Evolutionary conservation across 352 stramenopile genomes (phyloP), one percentile per base, ranked within the genome.

Genomic region (Globisporangium camurandrum): DNA sequence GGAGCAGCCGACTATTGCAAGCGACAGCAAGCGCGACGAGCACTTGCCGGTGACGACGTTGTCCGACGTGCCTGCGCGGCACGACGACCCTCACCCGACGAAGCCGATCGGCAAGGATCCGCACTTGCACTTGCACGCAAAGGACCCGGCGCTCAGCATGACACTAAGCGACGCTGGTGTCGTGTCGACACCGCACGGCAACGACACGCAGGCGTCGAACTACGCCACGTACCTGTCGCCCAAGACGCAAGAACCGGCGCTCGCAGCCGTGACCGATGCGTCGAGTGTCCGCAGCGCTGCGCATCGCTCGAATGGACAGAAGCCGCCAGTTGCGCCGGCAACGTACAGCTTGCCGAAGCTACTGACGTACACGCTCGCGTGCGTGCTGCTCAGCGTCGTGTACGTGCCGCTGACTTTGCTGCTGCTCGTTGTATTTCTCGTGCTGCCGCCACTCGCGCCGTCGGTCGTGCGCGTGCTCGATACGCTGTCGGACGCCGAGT

Each of bases 401-500:
- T 79, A 81, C 23, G 50, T 93, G 14, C 75, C 72, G 6, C 44
- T 91, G 8, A 64, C 67, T 2, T 38, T 88, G 22, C 10, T 88
- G 8, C 49, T 83, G 22, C 56, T 90, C 20, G 51, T 91, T 7
- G 54, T 51, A 12, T 80, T 91, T 39, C 36, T 93, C 36, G 27
- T 88, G 24, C 12, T 90, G 9, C 74, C 80, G 1, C 75, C 75
- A 10, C 50, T 71, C 24, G 67, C 76, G 36, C 57, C 58, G 14
- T 45, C 71, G 12, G 73, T 88, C 36, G 69, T 90, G 27, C 61
- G 71, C 28, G 27, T 61, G 17, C 59, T 91, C 27, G 82, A 93
- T 38, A 56, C 75, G 14, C 50, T 90, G 37, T 85, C 82, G 6
- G 82, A 93, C 39, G 65, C 86, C 59, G 82, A 93, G 34, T 53